Base-by-base conservation (phyloP, 345 rosid species). In the Brassica carinata region DNA sequence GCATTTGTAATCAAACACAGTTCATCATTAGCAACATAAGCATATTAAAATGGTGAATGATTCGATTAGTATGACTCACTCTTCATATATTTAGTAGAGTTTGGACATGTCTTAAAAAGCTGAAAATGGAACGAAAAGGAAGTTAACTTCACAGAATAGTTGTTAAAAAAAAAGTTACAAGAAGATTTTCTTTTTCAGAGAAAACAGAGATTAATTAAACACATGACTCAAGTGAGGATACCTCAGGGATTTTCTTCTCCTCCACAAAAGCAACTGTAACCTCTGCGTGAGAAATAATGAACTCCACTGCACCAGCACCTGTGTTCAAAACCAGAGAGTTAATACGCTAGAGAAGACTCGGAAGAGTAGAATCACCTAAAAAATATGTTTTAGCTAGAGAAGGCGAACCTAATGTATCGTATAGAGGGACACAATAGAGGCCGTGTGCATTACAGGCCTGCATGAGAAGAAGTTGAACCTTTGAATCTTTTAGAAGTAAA, bases 391-490 rank as follows among this genome's bases (percentile, higher is more conserved):
- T 27, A 31, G 40, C 58, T 14, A 53, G 69, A 74, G 69, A 62
- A 75, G 31, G 69, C 78, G 26, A 87, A 93, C 98, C 98, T 88
- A 91, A 83, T 69, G 94, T 93, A 76, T 93, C 98, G 58, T 91
- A 93, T 38, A 93, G 78, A 76, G 98, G 98, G 40, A 93, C 97
- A 75, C 98, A 93, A 75, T 85, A 88, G 33, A 93, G 84, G 84
- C 23, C 94, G 80, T 90, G 93, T 80, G 98, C 97, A 83, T 89
- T 93, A 78, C 98, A 93, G 2, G 97, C 97, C 98, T 93, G 87
- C 88, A 89, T 74, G 13, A 71, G 5, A 78, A 69, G 17, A 48
- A 1, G 8, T 27, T 18, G 8, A 15, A 67, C 15, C 18, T 66
- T 33, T 18, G 36, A 66, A 69, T 75, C 48, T 1, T 26, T 9